Conservation (phyloP, 768 basidiomycete genomes). For the Pisolithus albus region DNA sequence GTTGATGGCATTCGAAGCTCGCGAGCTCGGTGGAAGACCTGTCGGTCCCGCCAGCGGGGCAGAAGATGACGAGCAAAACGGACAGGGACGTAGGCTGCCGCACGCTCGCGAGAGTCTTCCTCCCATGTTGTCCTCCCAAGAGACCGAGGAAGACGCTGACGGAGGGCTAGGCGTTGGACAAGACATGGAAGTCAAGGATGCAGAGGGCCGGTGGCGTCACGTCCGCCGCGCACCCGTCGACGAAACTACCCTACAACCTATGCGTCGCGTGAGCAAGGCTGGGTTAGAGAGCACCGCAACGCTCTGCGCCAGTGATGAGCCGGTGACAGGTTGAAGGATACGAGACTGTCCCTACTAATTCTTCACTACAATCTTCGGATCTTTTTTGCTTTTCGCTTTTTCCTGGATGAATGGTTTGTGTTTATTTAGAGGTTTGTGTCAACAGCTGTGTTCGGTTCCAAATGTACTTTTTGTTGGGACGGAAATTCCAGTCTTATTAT, state of each 20-base stretch:
- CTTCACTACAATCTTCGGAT: no score
- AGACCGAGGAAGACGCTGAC: conserved; percentile 21
- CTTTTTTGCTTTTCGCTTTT: no score
- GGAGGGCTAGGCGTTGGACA: conserved; percentile 45
- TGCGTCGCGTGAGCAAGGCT: conserved; percentile 88
- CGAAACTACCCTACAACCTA: conserved; percentile 81
- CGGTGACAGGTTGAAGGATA: not conserved
- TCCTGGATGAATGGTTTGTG: no score
- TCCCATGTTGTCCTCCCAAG: conserved; percentile 22
- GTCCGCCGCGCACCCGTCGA: conserved; percentile 83
- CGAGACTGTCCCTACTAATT: not conserved
- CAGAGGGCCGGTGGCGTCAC: conserved; percentile 74
- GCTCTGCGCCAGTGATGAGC: no score
- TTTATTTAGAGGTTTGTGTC: no score
- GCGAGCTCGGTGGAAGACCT: conserved; percentile 62
- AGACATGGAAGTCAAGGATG: conserved; percentile 87
- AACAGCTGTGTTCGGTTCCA: no score
- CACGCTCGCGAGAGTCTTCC: conserved; percentile 68
- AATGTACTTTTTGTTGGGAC: no score
- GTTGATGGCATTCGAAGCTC: conserved; percentile 94
- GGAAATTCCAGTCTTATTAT: no score
- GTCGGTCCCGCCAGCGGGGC: conserved; percentile 8
- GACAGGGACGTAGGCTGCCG: conserved; percentile 47
- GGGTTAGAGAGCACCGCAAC: conserved; percentile 69
- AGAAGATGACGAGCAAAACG: conserved; percentile 35